A percentile compares a stretch with the other conserved stretches of the same genome.
Conservation (phyloP, 2,329 filamentous ascomycete genomes). For the Diaporthe citriasiana region DNA sequence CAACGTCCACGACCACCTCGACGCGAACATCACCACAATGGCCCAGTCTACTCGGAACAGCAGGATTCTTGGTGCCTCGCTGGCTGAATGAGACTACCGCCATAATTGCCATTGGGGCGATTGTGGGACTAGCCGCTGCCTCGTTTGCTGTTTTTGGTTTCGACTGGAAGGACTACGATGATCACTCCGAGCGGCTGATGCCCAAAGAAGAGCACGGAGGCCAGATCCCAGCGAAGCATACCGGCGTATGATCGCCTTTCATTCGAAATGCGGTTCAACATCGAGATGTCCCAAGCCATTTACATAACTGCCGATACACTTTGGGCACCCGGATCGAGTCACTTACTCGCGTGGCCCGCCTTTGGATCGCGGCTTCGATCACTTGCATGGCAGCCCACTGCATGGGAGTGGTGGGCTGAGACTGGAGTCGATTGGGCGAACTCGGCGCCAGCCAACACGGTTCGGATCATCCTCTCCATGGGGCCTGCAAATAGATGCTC, state of each 20-base stretch:
- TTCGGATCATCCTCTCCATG: background rate
- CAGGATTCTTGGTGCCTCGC: background rate
- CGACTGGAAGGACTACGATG: constrained; percentile 19
- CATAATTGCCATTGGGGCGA: background rate
- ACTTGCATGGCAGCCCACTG: background rate
- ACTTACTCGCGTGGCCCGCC: background rate
- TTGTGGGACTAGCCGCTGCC: constrained; percentile 23
- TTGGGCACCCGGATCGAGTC: background rate
- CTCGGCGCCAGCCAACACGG: too few species aligned
- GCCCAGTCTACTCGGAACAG: background rate
- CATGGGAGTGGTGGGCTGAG: background rate
- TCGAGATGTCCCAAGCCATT: background rate
- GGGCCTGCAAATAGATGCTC: background rate
- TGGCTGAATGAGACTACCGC: constrained; percentile 15
- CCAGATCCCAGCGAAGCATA: background rate
- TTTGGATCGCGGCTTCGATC: background rate
- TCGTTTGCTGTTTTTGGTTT: constrained; percentile 15
- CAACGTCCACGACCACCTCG: background rate
- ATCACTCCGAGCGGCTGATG: background rate
- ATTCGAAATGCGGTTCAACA: background rate
- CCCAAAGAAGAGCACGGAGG: background rate
- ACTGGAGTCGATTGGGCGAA: too few species aligned
- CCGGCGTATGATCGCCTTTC: background rate
- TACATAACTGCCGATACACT: background rate
- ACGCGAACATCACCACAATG: background rate